Percentiles rank a stretch among this genome's conserved stretches.
Conservation (phyloP, 1,139 yeast genomes). For the Saccharomycopsis crataegensis region DNA sequence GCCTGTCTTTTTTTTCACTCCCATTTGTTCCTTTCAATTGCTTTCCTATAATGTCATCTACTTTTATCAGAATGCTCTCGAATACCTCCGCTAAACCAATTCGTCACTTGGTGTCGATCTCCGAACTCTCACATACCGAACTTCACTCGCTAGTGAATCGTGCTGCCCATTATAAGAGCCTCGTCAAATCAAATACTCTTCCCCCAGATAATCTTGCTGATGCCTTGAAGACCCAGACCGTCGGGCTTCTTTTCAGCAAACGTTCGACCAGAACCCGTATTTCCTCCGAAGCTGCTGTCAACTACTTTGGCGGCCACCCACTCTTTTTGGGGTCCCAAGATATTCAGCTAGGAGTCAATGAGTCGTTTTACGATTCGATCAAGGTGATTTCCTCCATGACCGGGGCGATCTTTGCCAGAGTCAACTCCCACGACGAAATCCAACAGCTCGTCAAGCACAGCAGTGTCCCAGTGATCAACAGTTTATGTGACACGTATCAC, state of each 20-base stretch:
- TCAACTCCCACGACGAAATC: conserved; percentile 76
- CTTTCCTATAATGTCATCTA: too few relatives aligned
- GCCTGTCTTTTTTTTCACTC: too few relatives aligned
- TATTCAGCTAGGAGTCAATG: conserved; percentile 93
- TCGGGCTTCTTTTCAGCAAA: conserved; percentile 78
- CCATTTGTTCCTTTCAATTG: too few relatives aligned
- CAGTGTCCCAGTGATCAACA: conserved; percentile 83
- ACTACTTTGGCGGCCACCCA: conserved; percentile 91
- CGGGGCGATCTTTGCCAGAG: conserved; percentile 93
- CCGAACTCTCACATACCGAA: conserved; percentile 66
- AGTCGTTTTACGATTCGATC: conserved; percentile 80
- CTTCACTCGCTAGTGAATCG: conserved; percentile 58
- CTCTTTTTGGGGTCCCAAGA: conserved; percentile 96
- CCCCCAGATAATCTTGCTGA: conserved; percentile 41
- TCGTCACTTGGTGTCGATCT: conserved; percentile 64
- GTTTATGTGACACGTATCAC: conserved; percentile 87
- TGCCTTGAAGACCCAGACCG: conserved; percentile 69
- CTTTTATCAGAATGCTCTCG: too few relatives aligned
- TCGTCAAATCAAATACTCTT: conserved; percentile 43
- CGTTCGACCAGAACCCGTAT: conserved; percentile 93
- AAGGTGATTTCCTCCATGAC: conserved; percentile 92
- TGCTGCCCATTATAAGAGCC: conserved; percentile 53
- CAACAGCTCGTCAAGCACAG: conserved; percentile 68
- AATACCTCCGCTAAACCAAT: not conserved
- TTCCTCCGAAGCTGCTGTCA: conserved; percentile 90